Evolutionary conservation across 371 early-diverging fungal genomes (phyloP).

Genomic region (Amoeboaphelidium protococcarum): DNA sequence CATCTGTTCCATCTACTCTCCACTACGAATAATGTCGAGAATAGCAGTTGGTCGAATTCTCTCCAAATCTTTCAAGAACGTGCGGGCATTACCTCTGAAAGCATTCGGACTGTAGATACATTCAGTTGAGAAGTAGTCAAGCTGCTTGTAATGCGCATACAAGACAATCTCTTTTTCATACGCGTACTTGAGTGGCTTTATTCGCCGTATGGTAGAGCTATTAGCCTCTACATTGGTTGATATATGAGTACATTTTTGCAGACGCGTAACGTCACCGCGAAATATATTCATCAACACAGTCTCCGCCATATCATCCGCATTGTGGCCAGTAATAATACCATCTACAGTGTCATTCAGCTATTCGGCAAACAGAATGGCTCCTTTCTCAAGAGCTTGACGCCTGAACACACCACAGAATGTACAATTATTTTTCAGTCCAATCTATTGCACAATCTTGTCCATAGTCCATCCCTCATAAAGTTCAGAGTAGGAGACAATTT

Average conservation of each 20-base stretch:
- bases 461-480: slow-evolving; percentile 95
- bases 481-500: slow-evolving; percentile 83
- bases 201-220: slow-evolving; percentile 31
- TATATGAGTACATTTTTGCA: slow-evolving; percentile 83
- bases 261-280: slow-evolving; percentile 84
- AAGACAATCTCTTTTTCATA: slow-evolving; percentile 99
- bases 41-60: slow-evolving; percentile 71
- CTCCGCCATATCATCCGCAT: slow-evolving; percentile 99
- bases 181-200: slow-evolving; percentile 97
- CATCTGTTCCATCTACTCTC: no score
- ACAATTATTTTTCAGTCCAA: slow-evolving; percentile 93
- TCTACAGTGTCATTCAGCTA: no score
- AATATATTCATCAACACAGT: slow-evolving; percentile 97
- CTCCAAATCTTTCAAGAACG: slow-evolving; percentile 91
- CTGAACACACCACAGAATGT: slow-evolving; percentile 99
- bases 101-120: slow-evolving; percentile 98
- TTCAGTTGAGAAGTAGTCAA: slow-evolving; percentile 98
- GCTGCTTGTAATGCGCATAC: slow-evolving; percentile 95
- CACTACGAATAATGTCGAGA: slow-evolving; percentile 26
- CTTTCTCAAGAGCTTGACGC: slow-evolving; percentile 92
- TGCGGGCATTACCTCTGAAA: slow-evolving; percentile 87
- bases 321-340: slow-evolving; percentile 95
- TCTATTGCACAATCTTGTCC: slow-evolving; percentile 88
- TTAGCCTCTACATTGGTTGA: slow-evolving; percentile 38
- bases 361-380: slow-evolving; percentile 65